Evolutionary conservation across 2,329 filamentous ascomycete genomes (phyloP), one percentile per base, ranked within the genome.

Genomic region (Penicillium sp.): DNA sequence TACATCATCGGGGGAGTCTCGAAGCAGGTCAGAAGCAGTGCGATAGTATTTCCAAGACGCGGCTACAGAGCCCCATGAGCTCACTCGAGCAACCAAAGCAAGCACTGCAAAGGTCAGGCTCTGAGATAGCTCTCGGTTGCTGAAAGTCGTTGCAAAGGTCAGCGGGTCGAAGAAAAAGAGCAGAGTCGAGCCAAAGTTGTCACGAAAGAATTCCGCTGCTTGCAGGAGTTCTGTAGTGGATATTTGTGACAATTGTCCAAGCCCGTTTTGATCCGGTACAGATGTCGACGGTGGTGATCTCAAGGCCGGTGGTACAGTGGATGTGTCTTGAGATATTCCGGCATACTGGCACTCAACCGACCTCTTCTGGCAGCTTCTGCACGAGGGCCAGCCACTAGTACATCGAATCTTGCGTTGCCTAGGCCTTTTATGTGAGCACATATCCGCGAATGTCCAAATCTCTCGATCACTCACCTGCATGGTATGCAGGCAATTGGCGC

Each of bases 401-500:
- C 52, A 54, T 46, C 52, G 52, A 7, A 54, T 44, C 11, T 54
- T 54, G 40, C 52, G 52, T 37, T 54, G 52, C 35, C 52, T 54
- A 37, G 14, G 16, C 27, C n/a, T 10, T 2, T 6, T 2, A 10
- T 10, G 37, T 44, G 27, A 43, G 24, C 18, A n/a, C n/a, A n/a
- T n/a, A 31, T 19, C 11, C 6, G 18, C 4, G n/a, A 24, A 19
- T 18, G 35, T 16, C n/a, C n/a, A 16, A 19, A 14, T 6, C 7
- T 27, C 6, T 16, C 24, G 16, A 19, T 27, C 4, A 36, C 52
- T 35, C 13, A 54, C 52, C 52, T 33, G 19, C 52, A 54, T 13
- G 52, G 52, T 24, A 54, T 54, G 22, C 52, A 54, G 16, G 52
- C 52, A 54, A 54, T 47, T 22, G 52, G 40, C 19, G 52, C 52